A percentile compares a stretch with the other conserved stretches of the same genome.
Evolutionary conservation across 768 basidiomycete species (phyloP).

Genomic region (Phaeotremella skinneri): DNA sequence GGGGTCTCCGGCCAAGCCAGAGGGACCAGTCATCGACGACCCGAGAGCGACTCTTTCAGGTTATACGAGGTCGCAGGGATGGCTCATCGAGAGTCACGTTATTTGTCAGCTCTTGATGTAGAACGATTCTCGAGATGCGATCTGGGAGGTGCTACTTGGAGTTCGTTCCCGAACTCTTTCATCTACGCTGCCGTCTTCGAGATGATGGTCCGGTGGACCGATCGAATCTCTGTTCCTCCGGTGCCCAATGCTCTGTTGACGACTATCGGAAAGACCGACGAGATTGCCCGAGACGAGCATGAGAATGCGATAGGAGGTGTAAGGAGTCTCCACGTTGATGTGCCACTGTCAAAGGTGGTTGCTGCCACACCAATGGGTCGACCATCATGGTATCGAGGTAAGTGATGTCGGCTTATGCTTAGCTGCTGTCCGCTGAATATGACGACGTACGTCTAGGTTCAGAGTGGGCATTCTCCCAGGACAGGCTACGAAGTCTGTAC

Average conservation of each 20-base stretch:
- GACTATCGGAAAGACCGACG: constrained; percentile 1
- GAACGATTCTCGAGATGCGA: constrained; percentile 6
- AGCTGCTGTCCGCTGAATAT: too few relatives aligned
- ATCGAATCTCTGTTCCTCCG: not conserved
- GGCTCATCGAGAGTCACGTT: constrained; percentile 9
- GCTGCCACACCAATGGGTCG: constrained; percentile 12
- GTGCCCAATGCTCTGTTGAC: not conserved
- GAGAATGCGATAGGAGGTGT: constrained; percentile 6
- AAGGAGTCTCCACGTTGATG: constrained; percentile 8
- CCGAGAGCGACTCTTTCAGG: constrained; percentile 7
- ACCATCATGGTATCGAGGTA: constrained; percentile 13
- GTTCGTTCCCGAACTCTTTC: constrained; percentile 12
- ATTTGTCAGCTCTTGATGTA: not conserved
- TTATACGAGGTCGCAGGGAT: constrained; percentile 11
- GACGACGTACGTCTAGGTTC: too few relatives aligned
- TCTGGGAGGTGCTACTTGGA: constrained; percentile 4
- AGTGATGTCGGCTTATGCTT: too few relatives aligned
- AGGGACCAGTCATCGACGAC: not conserved
- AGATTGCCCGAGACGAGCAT: constrained; percentile 1
- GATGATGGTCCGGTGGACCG: constrained; percentile 4
- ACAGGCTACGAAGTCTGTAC: not conserved
- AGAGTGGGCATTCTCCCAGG: not conserved
- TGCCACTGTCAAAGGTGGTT: constrained; percentile 6
- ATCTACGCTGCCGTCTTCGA: constrained; percentile 9
- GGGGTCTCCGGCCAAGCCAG: constrained; percentile 10